phyloP scores from a whole-genome alignment of 2,329 filamentous ascomycete species.

The Aspergillus pseudoterreus region DNA sequence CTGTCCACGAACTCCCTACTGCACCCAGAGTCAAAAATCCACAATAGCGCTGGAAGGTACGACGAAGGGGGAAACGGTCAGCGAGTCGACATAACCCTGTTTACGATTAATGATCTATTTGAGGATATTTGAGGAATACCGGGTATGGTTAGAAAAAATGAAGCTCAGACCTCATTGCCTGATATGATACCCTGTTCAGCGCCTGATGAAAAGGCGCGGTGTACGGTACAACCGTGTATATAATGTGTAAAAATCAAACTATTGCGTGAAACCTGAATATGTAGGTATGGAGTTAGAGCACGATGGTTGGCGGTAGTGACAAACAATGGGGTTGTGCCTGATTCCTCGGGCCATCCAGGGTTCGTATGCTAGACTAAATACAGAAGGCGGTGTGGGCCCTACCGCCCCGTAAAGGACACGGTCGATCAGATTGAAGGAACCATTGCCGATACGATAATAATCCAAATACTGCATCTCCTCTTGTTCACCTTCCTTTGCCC shows the following conservation, averaged over 20 bases:
- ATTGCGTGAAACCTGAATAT: not conserved
- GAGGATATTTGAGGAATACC: not conserved
- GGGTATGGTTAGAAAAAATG: slow-evolving; percentile 2
- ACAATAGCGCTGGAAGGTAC: not conserved
- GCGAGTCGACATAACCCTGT: not conserved
- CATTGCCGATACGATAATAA: slow-evolving; percentile 22
- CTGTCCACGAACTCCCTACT: not conserved
- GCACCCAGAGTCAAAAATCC: not conserved
- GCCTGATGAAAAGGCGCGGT: not conserved
- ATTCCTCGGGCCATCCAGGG: not conserved
- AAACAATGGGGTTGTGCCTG: not conserved
- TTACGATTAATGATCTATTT: not conserved
- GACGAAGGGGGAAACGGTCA: not conserved
- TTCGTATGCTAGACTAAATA: not conserved
- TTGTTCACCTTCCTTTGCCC: slow-evolving; percentile 8
- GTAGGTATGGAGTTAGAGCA: not conserved
- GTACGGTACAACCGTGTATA: not conserved
- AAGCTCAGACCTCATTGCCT: slow-evolving; percentile 7
- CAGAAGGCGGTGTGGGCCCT: slow-evolving; percentile 26
- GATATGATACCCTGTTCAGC: not conserved
- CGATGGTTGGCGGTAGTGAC: not conserved
- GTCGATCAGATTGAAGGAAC: slow-evolving; percentile 32
- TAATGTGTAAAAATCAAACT: not conserved
- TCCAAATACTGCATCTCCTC: slow-evolving; percentile 15
- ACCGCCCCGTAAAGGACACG: slow-evolving; percentile 33